Base-by-base conservation (phyloP, 2,329 filamentous ascomycete genomes). In the Diaporthe citrichinensis region DNA sequence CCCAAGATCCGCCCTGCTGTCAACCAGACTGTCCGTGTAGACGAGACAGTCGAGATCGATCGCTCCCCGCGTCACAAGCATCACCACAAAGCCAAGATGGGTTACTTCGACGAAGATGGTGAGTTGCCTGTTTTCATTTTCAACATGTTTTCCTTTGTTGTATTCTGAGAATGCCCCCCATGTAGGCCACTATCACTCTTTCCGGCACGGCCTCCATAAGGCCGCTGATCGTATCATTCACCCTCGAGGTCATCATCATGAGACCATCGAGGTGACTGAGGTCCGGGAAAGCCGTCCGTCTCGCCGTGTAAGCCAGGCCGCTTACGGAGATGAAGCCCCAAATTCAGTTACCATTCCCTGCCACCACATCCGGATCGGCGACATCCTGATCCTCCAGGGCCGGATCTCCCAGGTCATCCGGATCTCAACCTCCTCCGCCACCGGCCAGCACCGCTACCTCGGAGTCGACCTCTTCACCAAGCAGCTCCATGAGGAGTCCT, bases 401-500 rank as follows among this genome's bases (percentile, higher is more conserved):
- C 96, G 97, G 82, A 96, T 97, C 83, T 98, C 95, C 94, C 97
- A 99, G 92, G 96, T 99, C 87, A 99, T 99, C 91, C 96, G 96
- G 86, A 98, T 99, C 93, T 98, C 95, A 81, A 98, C 96, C 88
- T 98, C 96, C 75, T 91, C 95, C 80, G 96, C 98, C 90, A 99
- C 97, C 78, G 97, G 97, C 86, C 97, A 99, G 92, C 96, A 99
- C 93, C 95, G 97, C 85, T 99, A 98, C 92, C 94, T 99, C 79
- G 97, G 97, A 92, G 97, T 99, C 81, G 97, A 99, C 88, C 94
- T 99, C 84, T 99, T 99, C 95, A 98, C 96, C 91, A 98, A 98
- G 92, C 95, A 98, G 90, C 92, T 99, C 80, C 95, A 98, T 84
- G 97, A 99, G 90, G 97, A 99, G 93, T 98, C 95, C 75, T 96